Conservation (phyloP, 140 eudicot species). For the Cichorium intybus region DNA sequence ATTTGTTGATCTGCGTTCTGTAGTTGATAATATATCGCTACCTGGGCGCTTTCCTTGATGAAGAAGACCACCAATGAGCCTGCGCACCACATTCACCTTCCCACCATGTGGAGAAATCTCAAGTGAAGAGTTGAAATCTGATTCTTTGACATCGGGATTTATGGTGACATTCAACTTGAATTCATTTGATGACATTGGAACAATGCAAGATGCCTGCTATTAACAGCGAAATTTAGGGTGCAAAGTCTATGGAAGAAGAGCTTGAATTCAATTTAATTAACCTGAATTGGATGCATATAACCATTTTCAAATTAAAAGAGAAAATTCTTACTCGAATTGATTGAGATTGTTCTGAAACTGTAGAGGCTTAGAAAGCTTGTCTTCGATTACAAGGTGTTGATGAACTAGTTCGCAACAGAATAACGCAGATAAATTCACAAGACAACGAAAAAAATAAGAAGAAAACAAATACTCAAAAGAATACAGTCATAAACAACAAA, state of each 20-base stretch:
- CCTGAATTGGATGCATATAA: not conserved
- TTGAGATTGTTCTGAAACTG: not conserved
- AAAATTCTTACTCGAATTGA: conserved; percentile 7
- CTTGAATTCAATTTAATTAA: not conserved
- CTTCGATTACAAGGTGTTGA: not conserved
- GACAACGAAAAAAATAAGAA: not conserved
- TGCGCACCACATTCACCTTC: conserved; percentile 43
- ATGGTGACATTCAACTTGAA: conserved; percentile 45
- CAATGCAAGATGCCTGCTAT: conserved; percentile 29
- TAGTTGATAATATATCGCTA: conserved; percentile 19
- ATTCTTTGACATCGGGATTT: conserved; percentile 38
- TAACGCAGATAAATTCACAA: not conserved
- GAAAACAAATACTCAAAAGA: not conserved
- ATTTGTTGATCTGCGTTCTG: conserved; percentile 41
- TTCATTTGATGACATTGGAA: conserved; percentile 43
- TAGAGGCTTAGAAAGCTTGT: not conserved
- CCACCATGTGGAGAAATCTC: conserved; percentile 36
- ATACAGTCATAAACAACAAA: not conserved
- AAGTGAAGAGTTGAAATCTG: conserved; percentile 36
- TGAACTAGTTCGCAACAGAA: conserved; percentile 7
- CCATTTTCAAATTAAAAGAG: not conserved
- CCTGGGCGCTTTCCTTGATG: conserved; percentile 35
- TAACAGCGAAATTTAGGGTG: not conserved
- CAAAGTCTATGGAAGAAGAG: not conserved
- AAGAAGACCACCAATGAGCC: conserved; percentile 44